phyloP scores from a whole-genome alignment of 1,284 basidiomycete species.

The Cutaneotrichosporon cyanovorans region DNA sequence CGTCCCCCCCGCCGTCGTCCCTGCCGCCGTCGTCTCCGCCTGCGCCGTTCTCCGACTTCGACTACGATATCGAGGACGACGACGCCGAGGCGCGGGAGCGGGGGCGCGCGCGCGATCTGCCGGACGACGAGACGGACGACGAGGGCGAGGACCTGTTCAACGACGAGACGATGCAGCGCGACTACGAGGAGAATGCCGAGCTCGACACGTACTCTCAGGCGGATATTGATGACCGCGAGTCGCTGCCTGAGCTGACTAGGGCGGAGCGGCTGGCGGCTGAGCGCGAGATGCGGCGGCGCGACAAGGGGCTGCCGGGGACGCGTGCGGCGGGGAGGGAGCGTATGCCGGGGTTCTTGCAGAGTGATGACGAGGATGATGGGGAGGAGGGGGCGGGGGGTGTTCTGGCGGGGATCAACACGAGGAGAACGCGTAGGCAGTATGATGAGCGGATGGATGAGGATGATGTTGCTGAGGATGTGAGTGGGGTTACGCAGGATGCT shows the following conservation, averaged over 20 bases:
- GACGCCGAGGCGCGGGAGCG: constrained; percentile 53
- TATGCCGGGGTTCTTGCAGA: constrained; percentile 76
- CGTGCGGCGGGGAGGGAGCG: constrained; percentile 68
- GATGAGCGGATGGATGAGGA: constrained; percentile 78
- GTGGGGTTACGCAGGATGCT: too few relatives aligned
- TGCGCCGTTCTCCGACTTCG: constrained; percentile 75
- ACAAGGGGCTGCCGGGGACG: constrained; percentile 64
- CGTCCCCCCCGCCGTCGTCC: constrained; percentile 40
- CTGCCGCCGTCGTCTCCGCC: constrained; percentile 60
- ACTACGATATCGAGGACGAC: constrained; percentile 70
- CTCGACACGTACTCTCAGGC: constrained; percentile 83
- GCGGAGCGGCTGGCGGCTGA: constrained; percentile 77
- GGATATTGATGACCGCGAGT: constrained; percentile 77
- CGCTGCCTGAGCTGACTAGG: constrained; percentile 64
- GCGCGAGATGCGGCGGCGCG: constrained; percentile 76
- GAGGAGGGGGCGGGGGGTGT: constrained; percentile 52
- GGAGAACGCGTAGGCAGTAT: constrained; percentile 71
- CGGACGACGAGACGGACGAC: constrained; percentile 54
- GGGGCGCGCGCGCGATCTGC: constrained; percentile 46
- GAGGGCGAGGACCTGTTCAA: constrained; percentile 88
- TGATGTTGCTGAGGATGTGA: constrained; percentile 53
- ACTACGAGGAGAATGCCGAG: constrained; percentile 73
- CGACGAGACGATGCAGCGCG: constrained; percentile 68
- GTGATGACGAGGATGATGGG: constrained; percentile 58
- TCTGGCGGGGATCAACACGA: constrained; percentile 59